A percentile compares a stretch with the other conserved stretches of the same genome.
phyloP scores from a whole-genome alignment of 306 rosid species.

The Trichosanthes truncata region DNA sequence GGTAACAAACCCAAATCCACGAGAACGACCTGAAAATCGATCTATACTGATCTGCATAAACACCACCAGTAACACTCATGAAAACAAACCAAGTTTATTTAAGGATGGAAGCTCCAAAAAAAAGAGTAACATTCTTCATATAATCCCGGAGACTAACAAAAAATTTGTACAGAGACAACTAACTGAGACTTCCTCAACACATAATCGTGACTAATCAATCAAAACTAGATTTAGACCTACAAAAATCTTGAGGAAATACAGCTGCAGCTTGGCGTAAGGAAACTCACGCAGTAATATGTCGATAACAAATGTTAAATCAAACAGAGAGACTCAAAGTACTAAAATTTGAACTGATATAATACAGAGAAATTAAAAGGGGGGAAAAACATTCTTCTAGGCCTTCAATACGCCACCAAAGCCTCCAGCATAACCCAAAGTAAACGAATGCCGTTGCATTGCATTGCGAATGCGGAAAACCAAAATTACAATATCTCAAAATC shows the following conservation, averaged over 20 bases:
- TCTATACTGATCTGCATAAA: slow-evolving; percentile 79
- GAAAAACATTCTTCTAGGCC: not conserved
- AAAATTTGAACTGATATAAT: too few species aligned
- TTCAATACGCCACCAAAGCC: not conserved
- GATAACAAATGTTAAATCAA: not conserved
- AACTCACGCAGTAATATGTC: not conserved
- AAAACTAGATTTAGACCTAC: not conserved
- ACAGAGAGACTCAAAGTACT: not conserved
- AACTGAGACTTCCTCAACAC: not conserved
- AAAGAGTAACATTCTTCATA: not conserved
- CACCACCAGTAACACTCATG: not conserved
- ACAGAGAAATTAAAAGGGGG: not conserved
- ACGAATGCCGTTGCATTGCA: not conserved
- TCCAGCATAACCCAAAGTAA: not conserved
- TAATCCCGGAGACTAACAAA: not conserved
- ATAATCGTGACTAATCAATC: not conserved
- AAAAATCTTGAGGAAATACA: not conserved
- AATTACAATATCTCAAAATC: not conserved
- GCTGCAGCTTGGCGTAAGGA: not conserved
- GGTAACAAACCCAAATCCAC: slow-evolving; percentile 90
- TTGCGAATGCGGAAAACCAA: not conserved
- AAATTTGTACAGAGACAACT: not conserved
- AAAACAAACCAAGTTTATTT: not conserved
- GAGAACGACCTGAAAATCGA: slow-evolving; percentile 76
- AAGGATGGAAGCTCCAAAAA: not conserved